phyloP scores from a whole-genome alignment of 805 yeast genomes.

The Wickerhamiella spandovensis region DNA sequence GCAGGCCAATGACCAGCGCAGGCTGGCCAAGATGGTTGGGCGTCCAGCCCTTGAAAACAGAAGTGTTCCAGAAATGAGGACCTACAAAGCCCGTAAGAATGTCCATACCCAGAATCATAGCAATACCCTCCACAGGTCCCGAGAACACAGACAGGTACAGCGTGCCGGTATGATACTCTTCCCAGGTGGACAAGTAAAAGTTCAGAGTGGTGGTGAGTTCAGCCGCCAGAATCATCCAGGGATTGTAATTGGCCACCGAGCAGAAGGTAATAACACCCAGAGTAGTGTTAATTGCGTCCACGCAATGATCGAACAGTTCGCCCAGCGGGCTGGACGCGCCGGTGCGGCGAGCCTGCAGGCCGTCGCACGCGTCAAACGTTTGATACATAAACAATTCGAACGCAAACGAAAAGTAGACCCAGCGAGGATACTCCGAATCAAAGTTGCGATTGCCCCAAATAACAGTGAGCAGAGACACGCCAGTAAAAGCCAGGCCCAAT shows the following conservation, averaged over 20 bases:
- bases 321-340: slow-evolving; percentile 94
- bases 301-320: slow-evolving; percentile 85
- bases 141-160: slow-evolving; percentile 65
- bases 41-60: slow-evolving; percentile 33
- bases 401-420: slow-evolving; percentile 70
- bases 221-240: slow-evolving; percentile 31
- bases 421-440: slow-evolving; percentile 45
- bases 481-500: slow-evolving; percentile 59
- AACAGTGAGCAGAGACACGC: slow-evolving; percentile 49
- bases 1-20: slow-evolving; percentile 25
- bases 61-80: slow-evolving; percentile 47
- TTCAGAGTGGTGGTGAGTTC: slow-evolving; percentile 32
- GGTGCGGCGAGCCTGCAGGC: slow-evolving; percentile 87
- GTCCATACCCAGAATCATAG: slow-evolving; percentile 45
- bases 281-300: slow-evolving; percentile 64
- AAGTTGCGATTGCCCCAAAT: slow-evolving; percentile 63
- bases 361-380: slow-evolving; percentile 94
- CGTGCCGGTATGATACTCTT: slow-evolving; percentile 81
- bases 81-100: slow-evolving; percentile 56
- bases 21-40: slow-evolving; percentile 16
- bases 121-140: slow-evolving; percentile 92
- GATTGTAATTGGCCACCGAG: slow-evolving; percentile 66
- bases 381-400: slow-evolving; percentile 79
- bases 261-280: slow-evolving; percentile 61
- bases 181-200: slow-evolving; percentile 89